Conservation (phyloP, 257 asterid species). For the Solanum medicagineum region DNA sequence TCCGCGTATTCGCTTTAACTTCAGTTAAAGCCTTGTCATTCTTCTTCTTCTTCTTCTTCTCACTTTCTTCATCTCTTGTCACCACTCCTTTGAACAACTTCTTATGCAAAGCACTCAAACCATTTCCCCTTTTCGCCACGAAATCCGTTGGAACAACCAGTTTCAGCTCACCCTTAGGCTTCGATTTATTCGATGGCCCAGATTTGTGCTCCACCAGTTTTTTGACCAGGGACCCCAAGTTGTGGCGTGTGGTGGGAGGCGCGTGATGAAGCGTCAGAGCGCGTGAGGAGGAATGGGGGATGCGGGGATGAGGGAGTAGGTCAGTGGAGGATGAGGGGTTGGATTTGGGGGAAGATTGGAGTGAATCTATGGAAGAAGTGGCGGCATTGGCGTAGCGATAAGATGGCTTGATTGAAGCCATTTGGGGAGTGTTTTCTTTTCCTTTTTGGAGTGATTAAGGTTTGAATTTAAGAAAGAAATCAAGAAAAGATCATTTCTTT, state of each 20-base stretch:
- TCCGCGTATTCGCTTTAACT: conserved; percentile 67
- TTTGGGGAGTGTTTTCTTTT: background rate
- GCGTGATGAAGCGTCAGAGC: conserved; percentile 31
- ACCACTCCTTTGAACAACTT: conserved; percentile 67
- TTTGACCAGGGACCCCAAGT: conserved; percentile 57
- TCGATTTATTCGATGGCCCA: background rate
- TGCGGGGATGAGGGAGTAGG: background rate
- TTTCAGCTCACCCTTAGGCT: conserved; percentile 17
- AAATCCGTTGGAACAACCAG: conserved; percentile 39
- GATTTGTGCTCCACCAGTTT: conserved; percentile 52
- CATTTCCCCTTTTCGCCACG: conserved; percentile 32
- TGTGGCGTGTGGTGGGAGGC: conserved; percentile 1
- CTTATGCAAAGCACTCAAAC: conserved; percentile 59
- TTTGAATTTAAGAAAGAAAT: conserved; percentile 1
- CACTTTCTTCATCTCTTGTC: conserved; percentile 37
- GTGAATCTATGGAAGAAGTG: background rate
- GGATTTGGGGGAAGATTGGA: conserved; percentile 46
- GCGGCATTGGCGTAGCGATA: conserved; percentile 51
- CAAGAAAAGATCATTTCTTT: background rate
- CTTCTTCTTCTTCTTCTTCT: conserved; percentile 59
- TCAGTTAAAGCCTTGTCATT: conserved; percentile 58
- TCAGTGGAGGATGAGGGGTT: conserved; percentile 70
- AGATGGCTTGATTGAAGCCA: conserved; percentile 72
- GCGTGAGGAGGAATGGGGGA: conserved; percentile 6
- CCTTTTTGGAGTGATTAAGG: conserved; percentile 5